Base-by-base conservation (phyloP, 2,329 filamentous ascomycete genomes). In the Pezicula carpinea region DNA sequence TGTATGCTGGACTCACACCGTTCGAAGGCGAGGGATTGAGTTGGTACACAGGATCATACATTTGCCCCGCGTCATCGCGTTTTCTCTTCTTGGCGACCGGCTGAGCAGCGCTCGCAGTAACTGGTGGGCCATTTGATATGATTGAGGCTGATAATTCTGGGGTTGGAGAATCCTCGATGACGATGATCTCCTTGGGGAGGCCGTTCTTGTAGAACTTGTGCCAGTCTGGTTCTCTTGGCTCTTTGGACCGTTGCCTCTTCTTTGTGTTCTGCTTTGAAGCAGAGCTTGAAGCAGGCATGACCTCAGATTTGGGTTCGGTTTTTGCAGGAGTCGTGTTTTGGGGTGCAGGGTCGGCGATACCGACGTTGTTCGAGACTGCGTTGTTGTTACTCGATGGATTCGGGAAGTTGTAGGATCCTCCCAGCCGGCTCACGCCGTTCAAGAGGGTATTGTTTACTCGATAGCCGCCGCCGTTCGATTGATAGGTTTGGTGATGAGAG, bases 201-300 rank as follows among this genome's bases (percentile, higher is more conserved):
- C 88, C 88, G 65, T 92, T 91, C 64, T 85, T 85, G 66, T 91
- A 92, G 63, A 91, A 93, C 54, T 77, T 80, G 48, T 79, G 74
- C 88, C 88, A 93, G 67, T 93, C 83, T 42, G 87, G 85, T 55
- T 82, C 75, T 64, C 76, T 77, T 64, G 62, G 66, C 50, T 62
- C 59, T 55, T 63, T 54, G 57, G 62, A 57, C 55, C 63, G 59
- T 54, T 56, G 67, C 64, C 57, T 64, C 62, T 55, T 69, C 59
- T 56, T 70, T 58, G 49, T 61, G 56, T 64, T 66, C 61, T 46
- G 60, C 45, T 56, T 59, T 13, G 52, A 31, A n/a, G 51, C 47
- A 5, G 56, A 36, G 34, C 40, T 61, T 55, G 65, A 41, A 61
- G 64, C 44, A 40, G 66, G 61, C 54, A 68, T 64, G 18, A 64